Base-by-base conservation (phyloP, 2,329 filamentous ascomycete genomes). In the Macrophomina pseudophaseolina region DNA sequence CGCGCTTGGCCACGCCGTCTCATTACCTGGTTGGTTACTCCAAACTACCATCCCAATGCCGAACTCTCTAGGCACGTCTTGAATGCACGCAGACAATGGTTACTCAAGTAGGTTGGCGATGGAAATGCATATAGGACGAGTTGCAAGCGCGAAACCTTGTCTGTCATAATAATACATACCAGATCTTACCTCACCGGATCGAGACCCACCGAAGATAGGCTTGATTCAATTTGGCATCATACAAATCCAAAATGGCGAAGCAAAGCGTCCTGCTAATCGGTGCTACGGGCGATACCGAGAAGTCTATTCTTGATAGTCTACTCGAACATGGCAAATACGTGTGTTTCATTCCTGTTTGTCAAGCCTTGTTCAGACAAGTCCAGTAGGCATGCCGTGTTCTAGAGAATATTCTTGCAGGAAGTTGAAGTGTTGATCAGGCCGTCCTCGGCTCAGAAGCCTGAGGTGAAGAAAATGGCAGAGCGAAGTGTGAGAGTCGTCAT, bases 381-480 rank as follows among this genome's bases (percentile, higher is more conserved):
- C 16, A 28, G 14, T 12, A 4, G 8, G 4, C 18, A 12, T 18
- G 4, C 14, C 40, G 44, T 2, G 1, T 6, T 33, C n/a, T 62
- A 23, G 49, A 8, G 9, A 7, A 7, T n/a, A 1, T 28, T n/a
- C 23, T 23, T n/a, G 4, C 42, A 62, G 58, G 42, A 62, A 18
- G 44, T 62, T n/a, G 32, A 62, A 38, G 32, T 14, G 4, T 30
- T 62, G n/a, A 23, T 62, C 44, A 48, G 58, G 18, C 58, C 58
- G 4, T 38, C 58, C 4, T 62, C 42, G 2, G 44, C 58, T 14
- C 42, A 49, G 42, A 62, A 49, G 44, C 58, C 58, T 11, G 42
- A 49, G 32, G 58, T 49, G 42, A 62, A 49, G 58, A 62, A 62
- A 40, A 62, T 62, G 23, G 42, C 42, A 4, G 42, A 51, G 44